Evolutionary conservation across 768 basidiomycete species (phyloP).

Genomic region (Leucocoprinus sp.): DNA sequence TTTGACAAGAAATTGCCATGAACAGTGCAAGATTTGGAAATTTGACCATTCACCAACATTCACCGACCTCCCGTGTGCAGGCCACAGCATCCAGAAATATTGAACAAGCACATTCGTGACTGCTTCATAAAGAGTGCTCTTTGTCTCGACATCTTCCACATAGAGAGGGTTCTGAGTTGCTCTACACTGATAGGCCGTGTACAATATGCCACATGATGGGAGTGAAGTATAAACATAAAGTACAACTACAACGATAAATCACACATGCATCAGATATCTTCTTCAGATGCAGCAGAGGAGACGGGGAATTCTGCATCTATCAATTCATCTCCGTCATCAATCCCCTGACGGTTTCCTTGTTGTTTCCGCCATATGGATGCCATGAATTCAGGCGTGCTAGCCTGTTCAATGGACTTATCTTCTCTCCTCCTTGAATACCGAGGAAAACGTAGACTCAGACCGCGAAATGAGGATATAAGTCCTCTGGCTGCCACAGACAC

Average conservation of each 20-base stretch:
- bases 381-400: conserved; percentile 64
- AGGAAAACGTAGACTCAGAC: conserved; percentile 83
- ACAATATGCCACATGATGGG: no score
- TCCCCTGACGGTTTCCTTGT: conserved; percentile 31
- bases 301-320: conserved; percentile 39
- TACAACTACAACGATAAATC: neutral
- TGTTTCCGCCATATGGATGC: conserved; percentile 64
- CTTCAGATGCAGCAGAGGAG: conserved; percentile 15
- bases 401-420: conserved; percentile 68
- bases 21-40: no score
- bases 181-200: no score
- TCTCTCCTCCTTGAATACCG: conserved; percentile 68
- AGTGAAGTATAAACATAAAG: neutral
- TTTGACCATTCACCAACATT: no score
- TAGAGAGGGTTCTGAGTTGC: no score
- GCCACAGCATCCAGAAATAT: no score
- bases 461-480: conserved; percentile 42
- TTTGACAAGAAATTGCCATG: no score
- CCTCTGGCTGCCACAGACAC: conserved; percentile 75
- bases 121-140: no score
- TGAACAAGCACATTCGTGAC: no score
- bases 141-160: no score
- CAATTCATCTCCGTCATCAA: conserved; percentile 51
- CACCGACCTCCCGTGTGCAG: no score
- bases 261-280: conserved; percentile 20